Conservation (phyloP, 2,329 filamentous ascomycete species). For the Lomentospora prolificans region DNA sequence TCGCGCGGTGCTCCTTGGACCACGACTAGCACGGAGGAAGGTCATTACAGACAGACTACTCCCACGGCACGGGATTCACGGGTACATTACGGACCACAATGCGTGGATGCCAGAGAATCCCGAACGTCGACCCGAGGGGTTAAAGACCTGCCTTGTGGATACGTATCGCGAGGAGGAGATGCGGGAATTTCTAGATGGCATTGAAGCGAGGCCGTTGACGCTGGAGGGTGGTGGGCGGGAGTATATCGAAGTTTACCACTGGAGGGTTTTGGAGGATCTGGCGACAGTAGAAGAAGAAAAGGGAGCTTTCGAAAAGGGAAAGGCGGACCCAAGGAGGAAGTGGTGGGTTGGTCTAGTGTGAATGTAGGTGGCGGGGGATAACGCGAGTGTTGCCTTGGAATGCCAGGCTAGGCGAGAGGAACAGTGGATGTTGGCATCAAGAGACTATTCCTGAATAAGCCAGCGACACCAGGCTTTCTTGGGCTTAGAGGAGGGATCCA, state of each 20-base stretch:
- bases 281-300: slow-evolving; percentile 28
- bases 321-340: slow-evolving; percentile 32
- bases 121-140: background rate
- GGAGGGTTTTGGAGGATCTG: slow-evolving; percentile 30
- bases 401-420: too few relatives aligned
- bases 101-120: slow-evolving; percentile 20
- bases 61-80: slow-evolving; percentile 28
- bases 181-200: slow-evolving; percentile 20
- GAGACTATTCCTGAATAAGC: too few relatives aligned
- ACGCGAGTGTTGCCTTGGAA: too few relatives aligned
- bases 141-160: slow-evolving; percentile 28
- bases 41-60: slow-evolving; percentile 29
- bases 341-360: slow-evolving; percentile 34
- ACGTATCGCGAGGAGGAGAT: slow-evolving; percentile 20
- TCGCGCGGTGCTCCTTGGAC: slow-evolving; percentile 29
- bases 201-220: slow-evolving; percentile 21
- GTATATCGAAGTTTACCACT: slow-evolving; percentile 36
- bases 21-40: slow-evolving; percentile 26
- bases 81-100: slow-evolving; percentile 23
- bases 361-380: background rate
- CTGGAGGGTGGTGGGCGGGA: slow-evolving; percentile 20
- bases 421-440: too few relatives aligned
- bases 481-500: background rate
- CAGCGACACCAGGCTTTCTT: too few relatives aligned
- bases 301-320: slow-evolving; percentile 18